phyloP scores from a whole-genome alignment of 2,329 filamentous ascomycete genomes.

The Tolypocladium amazonense region DNA sequence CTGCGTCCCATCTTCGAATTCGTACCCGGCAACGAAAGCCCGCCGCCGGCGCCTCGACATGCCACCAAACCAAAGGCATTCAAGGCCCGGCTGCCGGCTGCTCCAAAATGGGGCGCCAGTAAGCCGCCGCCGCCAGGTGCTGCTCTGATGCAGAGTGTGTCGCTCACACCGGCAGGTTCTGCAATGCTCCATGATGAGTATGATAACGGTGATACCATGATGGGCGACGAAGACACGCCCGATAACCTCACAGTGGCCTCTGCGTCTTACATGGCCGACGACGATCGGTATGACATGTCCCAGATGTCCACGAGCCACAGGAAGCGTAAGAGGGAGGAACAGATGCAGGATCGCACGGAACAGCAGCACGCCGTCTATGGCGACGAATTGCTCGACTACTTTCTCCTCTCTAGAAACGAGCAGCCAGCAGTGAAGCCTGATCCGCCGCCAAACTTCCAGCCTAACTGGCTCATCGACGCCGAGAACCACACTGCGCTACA shows the following conservation, averaged over 20 bases:
- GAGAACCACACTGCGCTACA: slow-evolving; percentile 89
- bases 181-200: slow-evolving; percentile 42
- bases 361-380: slow-evolving; percentile 86
- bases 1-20: slow-evolving; percentile 85
- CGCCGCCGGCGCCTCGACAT: slow-evolving; percentile 89
- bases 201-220: slow-evolving; percentile 49
- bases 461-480: slow-evolving; percentile 87
- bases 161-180: slow-evolving; percentile 7
- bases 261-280: slow-evolving; percentile 75
- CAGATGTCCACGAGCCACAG: slow-evolving; percentile 49
- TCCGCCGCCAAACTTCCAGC: slow-evolving; percentile 76
- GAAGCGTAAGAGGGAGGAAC: slow-evolving; percentile 69
- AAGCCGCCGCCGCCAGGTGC: slow-evolving; percentile 3
- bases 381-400: slow-evolving; percentile 91
- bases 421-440: slow-evolving; percentile 62
- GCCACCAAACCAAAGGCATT: slow-evolving; percentile 74
- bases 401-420: slow-evolving; percentile 75
- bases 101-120: slow-evolving; percentile 43
- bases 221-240: slow-evolving; percentile 70
- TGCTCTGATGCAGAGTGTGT: neutral
- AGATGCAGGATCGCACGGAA: slow-evolving; percentile 54
- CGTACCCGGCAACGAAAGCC: slow-evolving; percentile 72
- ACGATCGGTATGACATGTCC: slow-evolving; percentile 63
- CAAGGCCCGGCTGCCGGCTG: slow-evolving; percentile 34
- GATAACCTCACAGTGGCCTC: slow-evolving; percentile 77